Percentiles rank a stretch among this genome's conserved stretches.
Evolutionary conservation across 306 rosid genomes (phyloP).

Genomic region (Ochetophila trinervis): DNA sequence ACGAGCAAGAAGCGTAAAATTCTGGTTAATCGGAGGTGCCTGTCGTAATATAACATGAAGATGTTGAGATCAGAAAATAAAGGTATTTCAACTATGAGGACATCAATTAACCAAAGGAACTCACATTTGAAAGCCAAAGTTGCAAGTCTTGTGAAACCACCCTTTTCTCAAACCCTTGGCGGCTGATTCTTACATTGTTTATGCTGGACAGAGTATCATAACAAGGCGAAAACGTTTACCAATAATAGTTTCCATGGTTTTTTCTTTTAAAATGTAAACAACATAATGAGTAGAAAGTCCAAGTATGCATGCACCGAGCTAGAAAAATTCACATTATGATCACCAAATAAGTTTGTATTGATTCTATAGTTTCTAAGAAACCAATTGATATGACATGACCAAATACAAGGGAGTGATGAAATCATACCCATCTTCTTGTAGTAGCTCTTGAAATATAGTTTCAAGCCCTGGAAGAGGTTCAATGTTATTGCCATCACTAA

Average conservation of each 20-base stretch:
- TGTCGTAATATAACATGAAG: conserved; percentile 23
- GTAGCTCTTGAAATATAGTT: conserved; percentile 69
- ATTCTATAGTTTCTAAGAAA: background rate
- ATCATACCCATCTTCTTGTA: conserved; percentile 75
- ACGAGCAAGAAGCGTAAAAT: conserved; percentile 87
- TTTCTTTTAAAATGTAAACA: no score
- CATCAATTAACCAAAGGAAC: conserved; percentile 21
- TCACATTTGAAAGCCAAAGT: conserved; percentile 89
- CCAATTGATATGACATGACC: background rate
- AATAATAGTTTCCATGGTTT: background rate
- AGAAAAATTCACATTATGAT: background rate
- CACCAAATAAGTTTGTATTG: background rate
- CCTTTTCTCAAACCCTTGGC: conserved; percentile 93
- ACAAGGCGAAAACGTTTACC: conserved; percentile 6
- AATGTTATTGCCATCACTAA: conserved; percentile 30
- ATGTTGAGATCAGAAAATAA: background rate
- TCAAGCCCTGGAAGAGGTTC: conserved; percentile 95
- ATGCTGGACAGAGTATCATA: conserved; percentile 48
- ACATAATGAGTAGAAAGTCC: no score
- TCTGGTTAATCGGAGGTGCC: conserved; percentile 71
- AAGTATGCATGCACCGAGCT: background rate
- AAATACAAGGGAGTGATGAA: background rate
- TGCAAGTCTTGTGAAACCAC: conserved; percentile 93
- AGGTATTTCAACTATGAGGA: background rate
- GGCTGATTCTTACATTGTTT: conserved; percentile 56